Evolutionary conservation across 1,139 yeast genomes (phyloP), one percentile per base, ranked within the genome.

Genomic region (Hanseniaspora gamundiae): DNA sequence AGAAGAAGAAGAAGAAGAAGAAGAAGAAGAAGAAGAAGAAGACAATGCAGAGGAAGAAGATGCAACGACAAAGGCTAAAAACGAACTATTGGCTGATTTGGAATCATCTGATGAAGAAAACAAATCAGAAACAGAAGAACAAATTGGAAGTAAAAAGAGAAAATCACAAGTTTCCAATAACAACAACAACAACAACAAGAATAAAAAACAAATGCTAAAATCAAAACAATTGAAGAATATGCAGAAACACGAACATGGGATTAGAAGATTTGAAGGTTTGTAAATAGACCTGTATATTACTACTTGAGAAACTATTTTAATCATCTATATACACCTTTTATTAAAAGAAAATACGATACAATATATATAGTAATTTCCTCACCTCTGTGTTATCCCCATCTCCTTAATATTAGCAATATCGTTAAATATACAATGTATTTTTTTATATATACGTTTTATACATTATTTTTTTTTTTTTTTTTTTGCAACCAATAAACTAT

Each of bases 191-290:
- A 49, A 65, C 59, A 52, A 65, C 63, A 48, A 56, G 52, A 48
- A 64, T 39, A 45, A 62, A 51, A 52, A 51, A 35, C 57, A 58
- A 48, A 62, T 62, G 29, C 46, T 71, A 44, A 61, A 71, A 3
- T 64, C 72, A 35, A 74, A 73, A 48, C 76, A 71, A 50, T 54
- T 69, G 41, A 63, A 69, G 41, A 74, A 73, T 48, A 55, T 66
- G 52, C 78, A 72, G 49, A 68, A 65, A 40, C 78, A 73, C 43
- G 78, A 76, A 47, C 83, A 79, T 50, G 88, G 91, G 0, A 81
- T 82, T 45, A 68, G 74, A 38, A 71, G 65, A 48, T 80, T 80
- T 52, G 86, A 79, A n/a, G 86, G 71, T 42, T 62, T 79, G 45
- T 78, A 64, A 51, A 22, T 11, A n/a, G n/a, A n/a, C n/a, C n/a